Conservation (phyloP, 2,329 filamentous ascomycete genomes). For the Sporothrix globosa region DNA sequence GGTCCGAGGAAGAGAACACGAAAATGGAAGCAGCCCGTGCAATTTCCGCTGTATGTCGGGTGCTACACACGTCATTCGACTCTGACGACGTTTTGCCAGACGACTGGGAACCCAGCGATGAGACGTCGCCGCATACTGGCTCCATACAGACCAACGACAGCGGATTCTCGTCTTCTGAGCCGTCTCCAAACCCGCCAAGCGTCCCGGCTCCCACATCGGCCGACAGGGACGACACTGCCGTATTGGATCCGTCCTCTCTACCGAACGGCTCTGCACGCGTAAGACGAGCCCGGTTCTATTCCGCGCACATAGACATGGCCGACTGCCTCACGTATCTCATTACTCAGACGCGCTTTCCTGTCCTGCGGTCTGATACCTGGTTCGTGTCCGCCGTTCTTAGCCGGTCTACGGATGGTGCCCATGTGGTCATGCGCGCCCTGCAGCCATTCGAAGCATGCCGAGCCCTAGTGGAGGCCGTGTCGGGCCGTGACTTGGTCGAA, state of each 20-base stretch:
- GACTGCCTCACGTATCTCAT: conserved; percentile 56
- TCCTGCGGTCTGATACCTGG: conserved; percentile 63
- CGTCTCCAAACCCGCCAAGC: conserved; percentile 9
- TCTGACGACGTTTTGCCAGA: conserved; percentile 40
- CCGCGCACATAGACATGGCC: conserved; percentile 48
- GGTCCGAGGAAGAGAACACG: conserved; percentile 58
- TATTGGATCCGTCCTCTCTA: conserved; percentile 17
- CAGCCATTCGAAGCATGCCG: conserved; percentile 49
- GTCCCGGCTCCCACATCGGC: neutral
- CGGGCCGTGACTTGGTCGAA: conserved; percentile 47
- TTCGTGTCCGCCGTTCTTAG: conserved; percentile 66
- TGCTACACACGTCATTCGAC: conserved; percentile 52
- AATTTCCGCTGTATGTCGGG: conserved; percentile 57
- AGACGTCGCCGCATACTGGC: conserved; percentile 34
- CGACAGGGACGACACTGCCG: conserved; percentile 29
- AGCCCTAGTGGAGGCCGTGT: conserved; percentile 54
- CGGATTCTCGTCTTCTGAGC: neutral
- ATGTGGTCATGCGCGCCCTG: conserved; percentile 51
- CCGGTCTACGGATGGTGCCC: conserved; percentile 54
- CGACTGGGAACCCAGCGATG: conserved; percentile 42
- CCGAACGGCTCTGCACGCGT: conserved; percentile 2
- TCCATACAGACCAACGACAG: conserved; percentile 22
- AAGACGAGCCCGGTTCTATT: conserved; percentile 50
- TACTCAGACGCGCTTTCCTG: conserved; percentile 61
- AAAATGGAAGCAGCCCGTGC: conserved; percentile 63